Evolutionary conservation across 148 eudicot species (phyloP), one percentile per base, ranked within the genome.

Genomic region (Vaccinium darrowii): DNA sequence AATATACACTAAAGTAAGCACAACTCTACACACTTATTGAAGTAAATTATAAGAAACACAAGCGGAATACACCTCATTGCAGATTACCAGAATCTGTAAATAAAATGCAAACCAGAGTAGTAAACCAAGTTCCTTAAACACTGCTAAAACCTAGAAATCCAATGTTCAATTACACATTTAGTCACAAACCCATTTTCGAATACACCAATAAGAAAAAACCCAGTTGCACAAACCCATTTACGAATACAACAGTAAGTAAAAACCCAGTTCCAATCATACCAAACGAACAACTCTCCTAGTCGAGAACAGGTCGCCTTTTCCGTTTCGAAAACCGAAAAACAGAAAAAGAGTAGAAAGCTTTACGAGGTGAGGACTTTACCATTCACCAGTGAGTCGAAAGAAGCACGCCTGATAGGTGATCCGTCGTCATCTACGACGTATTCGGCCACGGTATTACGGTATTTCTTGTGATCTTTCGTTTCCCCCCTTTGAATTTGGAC

Each of bases 81-180:
- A 49, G 13, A 51, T 71, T 21, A 50, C 5, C 12, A 51, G 51
- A 52, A 72, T 11, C 7, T 0, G 39, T 8, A 52, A 36, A 39
- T 27, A 36, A 73, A 83, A 75, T 18, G 21, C 36, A 56, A 10
- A 71, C 16, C 4, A 83, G 21, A 56, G 39, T 39, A 8, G 3
- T 36, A 83, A n/a, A 52, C 69, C 67, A 51, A 36, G 21, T 74
- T 57, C 12, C 21, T 63, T 15, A 5, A 73, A 54, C 52, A 33
- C 52, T 15, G 53, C 56, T 25, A 82, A 82, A 67, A 50, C 60
- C 77, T 51, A 69, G 19, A 82, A 82, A n/a, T 65, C 12, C 53
- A 18, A 7, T 23, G 54, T 58, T 9, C 2, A 52, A 9, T 57
- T 58, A 15, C 49, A 27, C 71, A 56, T 57, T 12, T 23, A 23